Percentiles rank a stretch among this genome's conserved stretches.
phyloP scores from a whole-genome alignment of 345 rosid genomes.

The Eucalyptus melliodora region DNA sequence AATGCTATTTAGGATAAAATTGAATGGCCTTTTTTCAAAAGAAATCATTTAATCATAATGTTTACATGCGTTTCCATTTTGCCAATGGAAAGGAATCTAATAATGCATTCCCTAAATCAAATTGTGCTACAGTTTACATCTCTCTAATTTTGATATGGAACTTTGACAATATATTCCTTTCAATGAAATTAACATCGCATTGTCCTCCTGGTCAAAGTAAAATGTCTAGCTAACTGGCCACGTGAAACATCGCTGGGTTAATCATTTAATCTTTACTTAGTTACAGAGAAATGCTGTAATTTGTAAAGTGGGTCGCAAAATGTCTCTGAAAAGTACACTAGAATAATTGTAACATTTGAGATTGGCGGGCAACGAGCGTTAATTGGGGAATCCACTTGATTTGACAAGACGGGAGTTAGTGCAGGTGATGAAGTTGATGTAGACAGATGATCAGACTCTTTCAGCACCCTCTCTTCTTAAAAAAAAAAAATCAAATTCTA shows the following conservation, averaged over 20 bases:
- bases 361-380: not conserved
- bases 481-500: not conserved
- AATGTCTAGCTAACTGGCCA: not conserved
- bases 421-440: slow-evolving; percentile 30
- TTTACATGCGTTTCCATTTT: not conserved
- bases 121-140: not conserved
- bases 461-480: not conserved
- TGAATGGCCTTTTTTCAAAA: not conserved
- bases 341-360: not conserved
- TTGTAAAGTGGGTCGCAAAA: not conserved
- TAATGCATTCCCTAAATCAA: not conserved
- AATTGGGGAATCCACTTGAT: slow-evolving; percentile 1
- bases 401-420: slow-evolving; percentile 27
- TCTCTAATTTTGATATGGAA: not conserved
- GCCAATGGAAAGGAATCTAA: not conserved
- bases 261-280: not conserved
- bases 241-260: not conserved
- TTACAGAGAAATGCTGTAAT: not conserved
- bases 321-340: not conserved
- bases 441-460: slow-evolving; percentile 33
- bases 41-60: not conserved
- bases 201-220: not conserved
- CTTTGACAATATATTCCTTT: not conserved
- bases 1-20: not conserved
- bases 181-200: not conserved